A percentile compares a stretch with the other conserved stretches of the same genome.
phyloP scores from a whole-genome alignment of 768 basidiomycete genomes.

The Boletus rubroflammeus region DNA sequence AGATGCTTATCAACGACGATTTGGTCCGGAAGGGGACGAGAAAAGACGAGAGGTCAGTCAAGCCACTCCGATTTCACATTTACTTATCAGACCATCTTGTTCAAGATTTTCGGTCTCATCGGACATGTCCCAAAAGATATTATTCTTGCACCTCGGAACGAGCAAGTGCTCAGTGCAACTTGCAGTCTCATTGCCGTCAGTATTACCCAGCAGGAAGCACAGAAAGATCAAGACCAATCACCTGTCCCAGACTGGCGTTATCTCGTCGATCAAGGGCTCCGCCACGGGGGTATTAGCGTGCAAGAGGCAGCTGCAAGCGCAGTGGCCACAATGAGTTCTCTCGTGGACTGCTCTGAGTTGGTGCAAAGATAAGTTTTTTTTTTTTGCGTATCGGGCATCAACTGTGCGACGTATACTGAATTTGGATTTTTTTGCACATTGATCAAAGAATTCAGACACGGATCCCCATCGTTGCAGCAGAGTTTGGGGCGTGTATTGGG shows the following conservation, averaged over 20 bases:
- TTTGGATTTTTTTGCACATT: conserved; percentile 43
- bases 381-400: conserved; percentile 2
- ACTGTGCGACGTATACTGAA: conserved; percentile 14
- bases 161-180: conserved; percentile 65
- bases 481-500: conserved; percentile 71
- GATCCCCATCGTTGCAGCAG: conserved; percentile 59
- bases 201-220: conserved; percentile 55
- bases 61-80: neutral
- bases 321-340: conserved; percentile 63
- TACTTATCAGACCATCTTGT: neutral
- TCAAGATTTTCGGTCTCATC: conserved; percentile 66
- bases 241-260: conserved; percentile 60
- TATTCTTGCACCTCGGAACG: conserved; percentile 63
- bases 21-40: conserved; percentile 33
- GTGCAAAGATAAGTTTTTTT: conserved; percentile 67
- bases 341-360: conserved; percentile 59
- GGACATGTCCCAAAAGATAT: conserved; percentile 52
- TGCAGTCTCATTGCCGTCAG: conserved; percentile 67
- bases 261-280: conserved; percentile 68
- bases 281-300: conserved; percentile 56
- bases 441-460: conserved; percentile 56
- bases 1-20: conserved; percentile 42
- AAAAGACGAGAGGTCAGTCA: conserved; percentile 43
- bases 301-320: conserved; percentile 78
- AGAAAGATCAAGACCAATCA: conserved; percentile 34